phyloP scores from a whole-genome alignment of 108 stramenopile species.

The Cyclotella choctawhatcheeana region DNA sequence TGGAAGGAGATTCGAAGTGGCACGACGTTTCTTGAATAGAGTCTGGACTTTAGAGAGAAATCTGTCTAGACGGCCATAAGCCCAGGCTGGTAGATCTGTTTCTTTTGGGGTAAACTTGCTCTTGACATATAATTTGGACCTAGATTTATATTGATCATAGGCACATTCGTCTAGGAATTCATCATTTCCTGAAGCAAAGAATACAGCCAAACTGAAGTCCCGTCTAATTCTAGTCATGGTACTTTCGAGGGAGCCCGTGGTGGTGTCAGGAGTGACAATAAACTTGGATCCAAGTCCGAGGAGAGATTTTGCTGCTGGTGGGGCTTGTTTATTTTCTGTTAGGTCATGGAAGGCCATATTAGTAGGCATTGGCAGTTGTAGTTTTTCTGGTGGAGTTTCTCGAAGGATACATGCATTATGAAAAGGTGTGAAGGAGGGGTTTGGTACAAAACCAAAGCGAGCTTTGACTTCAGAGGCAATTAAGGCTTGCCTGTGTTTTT shows the following conservation, averaged over 20 bases:
- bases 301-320: neutral
- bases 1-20: neutral
- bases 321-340: neutral
- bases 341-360: slow-evolving; percentile 10
- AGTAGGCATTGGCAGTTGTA: neutral
- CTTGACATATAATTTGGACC: neutral
- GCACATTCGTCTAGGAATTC: neutral
- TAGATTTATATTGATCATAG: neutral
- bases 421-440: neutral
- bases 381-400: neutral
- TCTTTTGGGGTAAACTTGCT: neutral
- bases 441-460: neutral
- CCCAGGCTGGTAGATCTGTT: neutral
- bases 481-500: neutral
- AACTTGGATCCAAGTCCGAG: slow-evolving; percentile 4
- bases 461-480: neutral
- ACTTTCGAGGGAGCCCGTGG: neutral
- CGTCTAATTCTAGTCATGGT: neutral
- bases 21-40: neutral
- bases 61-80: neutral
- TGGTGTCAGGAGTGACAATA: neutral
- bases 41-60: neutral
- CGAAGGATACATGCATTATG: neutral
- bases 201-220: neutral
- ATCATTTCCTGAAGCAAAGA: neutral